These are phyloP conservation scores for Megacollybia platyphylla DNA, from an alignment of 1,284 basidiomycete genomes.

Conservation along the genomic window DNA sequence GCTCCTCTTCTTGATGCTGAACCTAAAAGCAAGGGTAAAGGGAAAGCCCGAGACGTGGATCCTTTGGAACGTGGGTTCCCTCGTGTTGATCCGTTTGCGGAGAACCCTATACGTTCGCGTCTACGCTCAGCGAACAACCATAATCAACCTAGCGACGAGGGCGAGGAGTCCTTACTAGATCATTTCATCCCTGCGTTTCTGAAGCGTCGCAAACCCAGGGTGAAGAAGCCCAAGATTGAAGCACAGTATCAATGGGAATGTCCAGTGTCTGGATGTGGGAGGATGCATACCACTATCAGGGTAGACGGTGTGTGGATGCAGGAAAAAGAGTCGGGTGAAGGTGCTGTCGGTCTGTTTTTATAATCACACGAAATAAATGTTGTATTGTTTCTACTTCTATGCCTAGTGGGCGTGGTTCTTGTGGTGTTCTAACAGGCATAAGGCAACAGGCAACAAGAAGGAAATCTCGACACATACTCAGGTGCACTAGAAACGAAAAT, in stretches of 20 bases:
- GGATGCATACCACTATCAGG: slow-evolving; percentile 40
- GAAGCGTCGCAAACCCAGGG: slow-evolving; percentile 18
- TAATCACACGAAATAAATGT: slow-evolving; percentile 12
- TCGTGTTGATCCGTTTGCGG: slow-evolving; percentile 6
- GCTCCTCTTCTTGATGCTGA: slow-evolving; percentile 9
- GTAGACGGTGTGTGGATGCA: slow-evolving; percentile 39
- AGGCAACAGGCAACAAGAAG: slow-evolving; percentile 9
- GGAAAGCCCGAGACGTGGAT: slow-evolving; percentile 9
- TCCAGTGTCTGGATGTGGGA: slow-evolving; percentile 44
- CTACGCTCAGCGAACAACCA: slow-evolving; percentile 20
- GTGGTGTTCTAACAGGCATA: slow-evolving; percentile 56
- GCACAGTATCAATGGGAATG: slow-evolving; percentile 46
- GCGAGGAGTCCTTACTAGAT: no score
- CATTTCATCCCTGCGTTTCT: not conserved
- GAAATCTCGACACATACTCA: slow-evolving; percentile 12
- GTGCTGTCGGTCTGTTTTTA: slow-evolving; percentile 35
- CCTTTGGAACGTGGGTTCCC: not conserved
- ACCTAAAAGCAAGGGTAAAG: slow-evolving; percentile 27
- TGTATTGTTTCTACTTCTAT: not conserved
- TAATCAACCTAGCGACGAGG: no score
- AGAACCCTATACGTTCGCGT: slow-evolving; percentile 35
- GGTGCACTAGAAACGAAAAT: slow-evolving; percentile 20
- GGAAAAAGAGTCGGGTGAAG: slow-evolving; percentile 24
- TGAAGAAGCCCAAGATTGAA: slow-evolving; percentile 24
- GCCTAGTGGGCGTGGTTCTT: slow-evolving; percentile 75